Conservation (phyloP, 2,329 filamentous ascomycete species). For the Metarhizium album region DNA sequence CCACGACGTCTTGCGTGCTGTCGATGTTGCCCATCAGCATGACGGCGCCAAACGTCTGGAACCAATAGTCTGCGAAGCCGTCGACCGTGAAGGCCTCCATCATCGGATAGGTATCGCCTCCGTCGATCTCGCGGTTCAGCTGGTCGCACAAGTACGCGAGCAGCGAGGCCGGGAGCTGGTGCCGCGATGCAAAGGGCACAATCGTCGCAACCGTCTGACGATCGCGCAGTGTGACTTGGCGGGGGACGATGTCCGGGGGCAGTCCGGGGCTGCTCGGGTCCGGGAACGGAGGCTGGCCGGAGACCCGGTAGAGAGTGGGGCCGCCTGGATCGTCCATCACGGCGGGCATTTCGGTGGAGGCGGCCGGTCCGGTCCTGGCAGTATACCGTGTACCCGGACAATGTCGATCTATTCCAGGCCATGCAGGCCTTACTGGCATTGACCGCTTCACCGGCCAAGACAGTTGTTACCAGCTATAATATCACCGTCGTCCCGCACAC, state of each 20-base stretch:
- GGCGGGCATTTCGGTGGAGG: conserved; percentile 53
- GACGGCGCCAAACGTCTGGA: conserved; percentile 79
- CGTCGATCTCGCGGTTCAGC: conserved; percentile 82
- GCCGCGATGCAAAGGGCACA: conserved; percentile 67
- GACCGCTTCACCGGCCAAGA: neutral
- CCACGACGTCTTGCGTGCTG: conserved; percentile 44
- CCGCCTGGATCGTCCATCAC: conserved; percentile 67
- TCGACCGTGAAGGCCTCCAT: conserved; percentile 63
- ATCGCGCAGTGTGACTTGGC: conserved; percentile 73
- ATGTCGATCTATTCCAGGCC: neutral
- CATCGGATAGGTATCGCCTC: conserved; percentile 88
- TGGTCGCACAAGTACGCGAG: conserved; percentile 71
- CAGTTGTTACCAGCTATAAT: too few relatives aligned
- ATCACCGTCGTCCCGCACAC: too few relatives aligned
- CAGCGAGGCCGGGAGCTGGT: conserved; percentile 65
- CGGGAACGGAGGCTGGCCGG: conserved; percentile 55
- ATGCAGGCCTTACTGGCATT: neutral
- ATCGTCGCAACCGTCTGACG: conserved; percentile 75
- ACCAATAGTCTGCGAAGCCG: conserved; percentile 76
- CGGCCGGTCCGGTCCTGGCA: too few relatives aligned
- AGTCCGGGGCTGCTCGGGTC: conserved; percentile 50
- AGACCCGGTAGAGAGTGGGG: conserved; percentile 59
- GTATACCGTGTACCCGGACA: neutral
- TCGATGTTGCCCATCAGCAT: conserved; percentile 74
- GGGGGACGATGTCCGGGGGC: conserved; percentile 57